A percentile compares a stretch with the other conserved stretches of the same genome.
These are phyloP conservation scores for Anthracocystis panici-leucophaei DNA, from an alignment of 1,284 basidiomycete genomes.

Conservation along the genomic window DNA sequence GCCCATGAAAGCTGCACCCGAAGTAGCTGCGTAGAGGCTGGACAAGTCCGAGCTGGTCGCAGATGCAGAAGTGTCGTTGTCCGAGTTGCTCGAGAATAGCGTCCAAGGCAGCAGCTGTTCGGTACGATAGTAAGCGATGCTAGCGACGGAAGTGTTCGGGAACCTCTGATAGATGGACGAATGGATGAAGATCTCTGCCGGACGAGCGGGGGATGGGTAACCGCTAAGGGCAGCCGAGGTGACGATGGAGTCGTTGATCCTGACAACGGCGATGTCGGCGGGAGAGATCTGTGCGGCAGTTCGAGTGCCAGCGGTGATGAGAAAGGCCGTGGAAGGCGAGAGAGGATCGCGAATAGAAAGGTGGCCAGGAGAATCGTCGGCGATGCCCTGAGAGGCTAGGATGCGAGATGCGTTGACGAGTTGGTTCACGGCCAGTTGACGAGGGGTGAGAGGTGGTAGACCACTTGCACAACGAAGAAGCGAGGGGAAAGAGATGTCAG, in stretches of 20 bases:
- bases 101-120: slow-evolving; percentile 44
- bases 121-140: slow-evolving; percentile 39
- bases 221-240: slow-evolving; percentile 32
- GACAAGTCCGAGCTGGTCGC: slow-evolving; percentile 21
- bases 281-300: slow-evolving; percentile 32
- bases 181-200: slow-evolving; percentile 43
- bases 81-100: slow-evolving; percentile 14
- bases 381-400: slow-evolving; percentile 36
- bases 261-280: slow-evolving; percentile 41
- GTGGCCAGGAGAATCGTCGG: slow-evolving; percentile 43
- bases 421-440: slow-evolving; percentile 44
- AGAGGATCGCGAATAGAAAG: slow-evolving; percentile 44
- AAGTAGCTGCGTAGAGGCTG: slow-evolving; percentile 24
- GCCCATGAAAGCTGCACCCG: slow-evolving; percentile 36
- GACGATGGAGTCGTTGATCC: slow-evolving; percentile 47
- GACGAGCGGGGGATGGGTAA: slow-evolving; percentile 25
- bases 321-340: slow-evolving; percentile 28
- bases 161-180: slow-evolving; percentile 47
- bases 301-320: slow-evolving; percentile 32
- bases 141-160: slow-evolving; percentile 41
- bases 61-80: slow-evolving; percentile 7
- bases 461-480: slow-evolving; percentile 3
- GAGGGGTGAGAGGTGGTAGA: slow-evolving; percentile 36
- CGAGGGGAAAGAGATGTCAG: background rate
- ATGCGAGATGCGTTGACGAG: slow-evolving; percentile 55